Evolutionary conservation across 805 yeast species (phyloP), one percentile per base, ranked within the genome.

Genomic region (Candida incommunis): DNA sequence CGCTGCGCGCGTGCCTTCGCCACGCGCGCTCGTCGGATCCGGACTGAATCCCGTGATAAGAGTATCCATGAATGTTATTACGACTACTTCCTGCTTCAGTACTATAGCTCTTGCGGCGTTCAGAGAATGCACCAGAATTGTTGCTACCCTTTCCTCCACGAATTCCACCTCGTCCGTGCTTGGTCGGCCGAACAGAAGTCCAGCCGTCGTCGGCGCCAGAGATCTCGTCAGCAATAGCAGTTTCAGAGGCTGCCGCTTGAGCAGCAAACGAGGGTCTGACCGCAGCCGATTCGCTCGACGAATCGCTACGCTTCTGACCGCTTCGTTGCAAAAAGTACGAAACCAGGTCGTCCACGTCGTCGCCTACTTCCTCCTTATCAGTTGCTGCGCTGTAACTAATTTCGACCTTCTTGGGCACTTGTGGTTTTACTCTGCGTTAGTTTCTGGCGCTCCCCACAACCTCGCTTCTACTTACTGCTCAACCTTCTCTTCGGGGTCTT

Each of bases 291-390:
- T 7, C 22, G 22, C 47, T 51, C 50, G 50, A 47, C 31, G 56
- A 45, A 18, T 11, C 9, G 37, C n/a, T 18, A 55, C 55, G 2
- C 56, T 56, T 22, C 53, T 43, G 2, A 56, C 55, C 1, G 56
- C 56, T 49, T 49, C 49, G 50, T 34, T 46, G 48, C 43, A 54
- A 45, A 21, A 51, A 49, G 51, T 43, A 51, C 21, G 58, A 57
- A 31, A 54, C 55, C 42, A 50, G 50, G 40, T 61, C 65, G 41
- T 59, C 63, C 13, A 53, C 48, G 40, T 50, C 54, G 41, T 40
- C 42, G 37, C 49, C 53, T 35, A 50, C 51, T 40, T 54, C 59
- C 24, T 46, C 56, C 42, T 49, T 50, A 34, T 45, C 45, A 20
- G 41, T 43, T 21, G 43, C 52, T 23, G 29, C 46, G 23, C 31